Evolutionary conservation across 139 green algal species (phyloP).

Genomic region (Pedinophyceae sp.): DNA sequence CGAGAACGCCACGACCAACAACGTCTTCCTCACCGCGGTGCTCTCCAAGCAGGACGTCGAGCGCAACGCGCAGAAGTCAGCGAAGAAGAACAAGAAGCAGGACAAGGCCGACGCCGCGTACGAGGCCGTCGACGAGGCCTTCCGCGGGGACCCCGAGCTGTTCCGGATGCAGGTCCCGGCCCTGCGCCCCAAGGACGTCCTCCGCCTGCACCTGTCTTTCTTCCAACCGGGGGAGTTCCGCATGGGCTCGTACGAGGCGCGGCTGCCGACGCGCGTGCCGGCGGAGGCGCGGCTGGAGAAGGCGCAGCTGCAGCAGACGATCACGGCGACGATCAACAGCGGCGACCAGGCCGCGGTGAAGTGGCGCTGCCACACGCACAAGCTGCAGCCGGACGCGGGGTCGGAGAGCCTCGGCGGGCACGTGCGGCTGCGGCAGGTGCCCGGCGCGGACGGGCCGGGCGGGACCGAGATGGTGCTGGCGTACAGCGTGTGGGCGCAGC

Average conservation of each 20-base stretch:
- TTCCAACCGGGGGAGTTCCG: slow-evolving; percentile 28
- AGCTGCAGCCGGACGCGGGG: slow-evolving; percentile 2
- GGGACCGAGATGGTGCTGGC: slow-evolving; percentile 12
- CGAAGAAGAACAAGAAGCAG: not conserved
- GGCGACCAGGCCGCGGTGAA: slow-evolving; percentile 10
- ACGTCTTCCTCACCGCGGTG: not conserved
- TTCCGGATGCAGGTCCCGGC: not conserved
- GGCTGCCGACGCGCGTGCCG: slow-evolving; percentile 9
- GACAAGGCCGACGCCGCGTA: not conserved
- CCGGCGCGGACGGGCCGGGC: not conserved
- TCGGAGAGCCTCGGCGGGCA: slow-evolving; percentile 6
- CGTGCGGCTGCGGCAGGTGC: not conserved
- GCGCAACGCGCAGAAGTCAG: not conserved
- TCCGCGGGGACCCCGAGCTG: not conserved
- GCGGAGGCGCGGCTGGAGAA: slow-evolving; percentile 2
- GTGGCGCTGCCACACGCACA: slow-evolving; percentile 8
- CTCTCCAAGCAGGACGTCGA: not conserved
- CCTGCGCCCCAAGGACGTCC: slow-evolving; percentile 15
- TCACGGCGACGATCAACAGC: slow-evolving; percentile 21
- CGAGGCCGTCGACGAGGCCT: no score
- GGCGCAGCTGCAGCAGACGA: slow-evolving; percentile 5
- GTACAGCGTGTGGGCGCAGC: slow-evolving; percentile 24
- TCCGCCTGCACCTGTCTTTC: slow-evolving; percentile 16
- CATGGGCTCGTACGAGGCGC: slow-evolving; percentile 16
- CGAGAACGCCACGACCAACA: not conserved